Evolutionary conservation across 2,329 filamentous ascomycete species (phyloP).

Genomic region (Fusarium nelsonii): DNA sequence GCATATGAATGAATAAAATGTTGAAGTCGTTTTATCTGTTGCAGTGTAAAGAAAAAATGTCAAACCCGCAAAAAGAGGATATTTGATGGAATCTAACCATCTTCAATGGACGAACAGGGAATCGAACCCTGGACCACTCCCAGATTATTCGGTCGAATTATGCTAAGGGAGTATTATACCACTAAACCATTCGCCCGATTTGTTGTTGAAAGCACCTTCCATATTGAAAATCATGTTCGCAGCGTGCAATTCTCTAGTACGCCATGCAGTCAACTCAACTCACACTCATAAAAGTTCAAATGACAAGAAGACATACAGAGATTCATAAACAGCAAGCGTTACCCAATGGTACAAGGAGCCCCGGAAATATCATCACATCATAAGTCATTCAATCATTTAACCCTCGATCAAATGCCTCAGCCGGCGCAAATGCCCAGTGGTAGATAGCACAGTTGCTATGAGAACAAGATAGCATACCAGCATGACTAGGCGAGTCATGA

Average conservation of each 20-base stretch:
- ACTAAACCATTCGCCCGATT: conserved; percentile 50
- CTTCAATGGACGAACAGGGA: conserved; percentile 48
- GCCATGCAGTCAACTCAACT: too few relatives aligned
- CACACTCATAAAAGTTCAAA: background rate
- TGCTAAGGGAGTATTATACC: conserved; percentile 52
- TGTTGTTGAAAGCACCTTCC: accelerated
- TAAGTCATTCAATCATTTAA: background rate
- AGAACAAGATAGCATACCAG: conserved; percentile 29
- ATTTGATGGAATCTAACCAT: conserved; percentile 40
- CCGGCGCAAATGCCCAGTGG: conserved; percentile 29
- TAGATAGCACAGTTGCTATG: conserved; percentile 24
- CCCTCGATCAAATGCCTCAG: conserved; percentile 29
- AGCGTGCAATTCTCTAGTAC: background rate
- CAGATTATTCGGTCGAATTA: conserved; percentile 39
- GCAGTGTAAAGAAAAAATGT: background rate
- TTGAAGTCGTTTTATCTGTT: background rate
- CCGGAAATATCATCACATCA: background rate
- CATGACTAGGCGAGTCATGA: conserved; percentile 33
- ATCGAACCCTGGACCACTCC: conserved; percentile 52
- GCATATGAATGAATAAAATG: background rate
- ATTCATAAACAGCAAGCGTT: background rate
- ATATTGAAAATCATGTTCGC: background rate
- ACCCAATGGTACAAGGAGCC: background rate
- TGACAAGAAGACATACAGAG: background rate
- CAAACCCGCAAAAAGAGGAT: conserved; percentile 32